These are phyloP conservation scores for Hortiboletus campestris DNA, from an alignment of 768 basidiomycete species.

Conservation along the genomic window DNA sequence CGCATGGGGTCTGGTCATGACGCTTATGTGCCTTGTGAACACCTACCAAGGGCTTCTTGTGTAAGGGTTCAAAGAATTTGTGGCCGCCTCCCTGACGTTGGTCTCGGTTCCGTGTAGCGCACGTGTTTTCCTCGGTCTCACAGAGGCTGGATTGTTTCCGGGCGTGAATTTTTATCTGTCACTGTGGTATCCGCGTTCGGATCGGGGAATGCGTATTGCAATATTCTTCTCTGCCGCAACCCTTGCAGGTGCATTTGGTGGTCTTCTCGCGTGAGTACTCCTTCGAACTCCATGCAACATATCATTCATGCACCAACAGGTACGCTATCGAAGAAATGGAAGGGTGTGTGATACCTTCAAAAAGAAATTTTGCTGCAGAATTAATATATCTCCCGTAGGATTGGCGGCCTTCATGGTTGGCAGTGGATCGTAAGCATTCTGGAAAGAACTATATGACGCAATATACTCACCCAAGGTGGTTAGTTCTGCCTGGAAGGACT, in stretches of 20 bases:
- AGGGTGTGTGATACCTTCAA: slow-evolving; percentile 32
- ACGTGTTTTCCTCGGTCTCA: slow-evolving; percentile 44
- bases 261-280: slow-evolving; percentile 41
- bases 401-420: slow-evolving; percentile 34
- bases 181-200: slow-evolving; percentile 57
- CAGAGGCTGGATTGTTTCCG: slow-evolving; percentile 46
- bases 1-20: slow-evolving; percentile 39
- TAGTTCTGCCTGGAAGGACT: slow-evolving; percentile 32
- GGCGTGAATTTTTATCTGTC: slow-evolving; percentile 46
- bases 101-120: slow-evolving; percentile 22
- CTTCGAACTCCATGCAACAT: neutral
- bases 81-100: neutral
- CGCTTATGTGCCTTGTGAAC: slow-evolving; percentile 38
- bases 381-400: slow-evolving; percentile 5
- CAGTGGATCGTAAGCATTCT: slow-evolving; percentile 34
- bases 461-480: slow-evolving; percentile 2
- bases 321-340: slow-evolving; percentile 34
- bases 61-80: slow-evolving; percentile 20
- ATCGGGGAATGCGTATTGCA: slow-evolving; percentile 56
- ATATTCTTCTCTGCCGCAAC: slow-evolving; percentile 68
- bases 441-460: neutral
- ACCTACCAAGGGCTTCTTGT: slow-evolving; percentile 27
- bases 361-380: neutral
- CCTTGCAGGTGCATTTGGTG: slow-evolving; percentile 51
- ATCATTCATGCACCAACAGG: slow-evolving; percentile 16